Evolutionary conservation across 805 yeast genomes (phyloP), one percentile per base, ranked within the genome.

Genomic region (Yarrowia divulgata): DNA sequence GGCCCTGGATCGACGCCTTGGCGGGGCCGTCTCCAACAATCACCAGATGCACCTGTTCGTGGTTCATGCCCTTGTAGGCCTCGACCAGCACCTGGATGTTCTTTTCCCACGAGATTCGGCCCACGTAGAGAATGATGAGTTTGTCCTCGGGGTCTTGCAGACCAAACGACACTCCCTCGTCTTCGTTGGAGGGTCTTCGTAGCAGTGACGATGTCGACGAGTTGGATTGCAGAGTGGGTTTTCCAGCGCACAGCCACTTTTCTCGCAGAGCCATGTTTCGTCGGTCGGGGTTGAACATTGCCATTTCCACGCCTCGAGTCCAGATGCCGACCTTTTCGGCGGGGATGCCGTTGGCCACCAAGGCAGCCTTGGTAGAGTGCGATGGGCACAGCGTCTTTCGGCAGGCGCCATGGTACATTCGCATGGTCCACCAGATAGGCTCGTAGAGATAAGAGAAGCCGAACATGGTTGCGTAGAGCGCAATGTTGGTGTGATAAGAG

Each of bases 331-430:
- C 67, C 42, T 64, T 70, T 13, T 40, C 40, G 14, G 57, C 67
- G 7, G 50, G 55, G 46, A 71, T 68, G 19, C 73, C 73, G 32
- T 71, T 58, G 19, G 55, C 70, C 16, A 71, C 71, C n/a, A 71
- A 62, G 12, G 63, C 64, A 12, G 48, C 58, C 48, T 3, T 75
- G 77, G 76, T 67, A 70, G 63, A 64, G 66, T 10, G 55, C 76
- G n/a, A 68, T 73, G 16, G 85, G 81, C 71, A 57, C 57, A 8
- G 72, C 75, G 62, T 82, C 79, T 63, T 72, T 75, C 32, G 50
- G 55, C 18, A 45, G 60, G 13, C 77, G 80, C 70, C 81, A 76
- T 70, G 69, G 70, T 16, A 75, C 78, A 70, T 40, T 45, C 72
- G 48, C 57, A 68, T 50, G 42, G 69, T 43, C 37, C 49, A 35